Conservation (phyloP, 2,329 filamentous ascomycete genomes). For the Diaporthe vexans region DNA sequence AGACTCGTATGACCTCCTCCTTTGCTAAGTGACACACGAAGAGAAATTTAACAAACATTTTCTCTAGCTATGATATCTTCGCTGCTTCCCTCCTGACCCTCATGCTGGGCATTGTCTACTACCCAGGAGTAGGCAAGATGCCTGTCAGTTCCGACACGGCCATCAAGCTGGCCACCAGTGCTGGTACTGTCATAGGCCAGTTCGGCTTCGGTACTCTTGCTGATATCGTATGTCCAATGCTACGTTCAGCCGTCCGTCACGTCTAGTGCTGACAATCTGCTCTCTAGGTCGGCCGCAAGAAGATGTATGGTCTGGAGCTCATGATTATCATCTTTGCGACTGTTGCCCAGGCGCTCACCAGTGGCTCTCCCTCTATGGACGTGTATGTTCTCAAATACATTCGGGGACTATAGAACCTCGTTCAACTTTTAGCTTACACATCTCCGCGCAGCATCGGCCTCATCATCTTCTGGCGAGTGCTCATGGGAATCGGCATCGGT, state of each 20-base stretch:
- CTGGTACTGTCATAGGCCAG: constrained; percentile 87
- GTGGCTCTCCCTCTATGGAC: constrained; percentile 73
- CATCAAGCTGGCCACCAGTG: constrained; percentile 88
- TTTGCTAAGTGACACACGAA: constrained; percentile 7
- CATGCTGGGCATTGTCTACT: constrained; percentile 87
- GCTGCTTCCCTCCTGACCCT: constrained; percentile 79
- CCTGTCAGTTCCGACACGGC: constrained; percentile 79
- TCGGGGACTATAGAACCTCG: background rate
- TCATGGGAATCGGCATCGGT: constrained; percentile 81
- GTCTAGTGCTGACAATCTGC: background rate
- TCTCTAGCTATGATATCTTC: constrained; percentile 73
- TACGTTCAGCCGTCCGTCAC: background rate
- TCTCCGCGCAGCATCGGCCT: constrained; percentile 61
- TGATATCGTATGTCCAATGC: constrained; percentile 59
- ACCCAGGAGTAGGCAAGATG: constrained; percentile 69
- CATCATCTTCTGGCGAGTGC: constrained; percentile 85
- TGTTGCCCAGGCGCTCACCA: constrained; percentile 77
- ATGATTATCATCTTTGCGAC: constrained; percentile 86
- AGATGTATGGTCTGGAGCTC: constrained; percentile 79
- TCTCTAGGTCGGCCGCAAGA: constrained; percentile 60
- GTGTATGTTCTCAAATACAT: constrained; percentile 49
- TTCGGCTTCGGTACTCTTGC: constrained; percentile 84
- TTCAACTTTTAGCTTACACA: background rate
- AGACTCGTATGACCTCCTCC: constrained; percentile 65
- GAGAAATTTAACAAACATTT: constrained; percentile 33